Evolutionary conservation across 441 rosid genomes (phyloP), one percentile per base, ranked within the genome.

Genomic region (Populus hybrid): DNA sequence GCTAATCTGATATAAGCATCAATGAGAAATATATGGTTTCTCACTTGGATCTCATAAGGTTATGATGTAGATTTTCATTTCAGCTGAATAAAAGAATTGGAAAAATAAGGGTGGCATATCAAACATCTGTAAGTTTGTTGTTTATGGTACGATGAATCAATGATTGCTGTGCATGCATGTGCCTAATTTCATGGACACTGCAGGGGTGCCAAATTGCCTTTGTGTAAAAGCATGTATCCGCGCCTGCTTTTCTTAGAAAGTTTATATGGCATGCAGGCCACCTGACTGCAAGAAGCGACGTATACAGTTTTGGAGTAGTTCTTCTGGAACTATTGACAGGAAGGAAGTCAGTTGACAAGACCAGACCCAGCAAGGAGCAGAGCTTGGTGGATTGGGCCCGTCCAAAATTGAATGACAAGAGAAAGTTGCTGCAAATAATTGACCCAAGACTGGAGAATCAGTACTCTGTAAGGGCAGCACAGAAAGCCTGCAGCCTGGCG

Each of bases 321-420:
- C 98, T 94, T 79, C 83, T 94, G 76, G 98, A 94, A 89, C 94
- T 96, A 80, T 80, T 96, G 84, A 96, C 97, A 0, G 98, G 99
- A 82, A 90, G 94, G 84, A 96, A 91, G 73, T 96, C 99, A 21
- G 92, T 96, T 69, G 98, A 96, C 89, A 96, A 91, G 90, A 90
- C 96, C 3, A 89, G 96, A 80, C 98, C 97, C 28, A 91, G 95
- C 89, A 96, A 84, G 89, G 98, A 96, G 85, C 99, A 96, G 87
- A 96, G 93, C 85, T 82, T 96, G 85, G 98, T 96, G 67, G 99
- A 96, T 79, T 96, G 99, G 99, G 98, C 98, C 64, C 90, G 98
- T 75, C 98, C 98, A 9, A 91, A 94, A 83, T 84, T 94, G 82
- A 95, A 91, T 16, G 99, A 94, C 85, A 94, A 94, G 87, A 87